A percentile compares a stretch with the other conserved stretches of the same genome.
phyloP scores from a whole-genome alignment of 805 yeast species.

The Lachancea cidri region DNA sequence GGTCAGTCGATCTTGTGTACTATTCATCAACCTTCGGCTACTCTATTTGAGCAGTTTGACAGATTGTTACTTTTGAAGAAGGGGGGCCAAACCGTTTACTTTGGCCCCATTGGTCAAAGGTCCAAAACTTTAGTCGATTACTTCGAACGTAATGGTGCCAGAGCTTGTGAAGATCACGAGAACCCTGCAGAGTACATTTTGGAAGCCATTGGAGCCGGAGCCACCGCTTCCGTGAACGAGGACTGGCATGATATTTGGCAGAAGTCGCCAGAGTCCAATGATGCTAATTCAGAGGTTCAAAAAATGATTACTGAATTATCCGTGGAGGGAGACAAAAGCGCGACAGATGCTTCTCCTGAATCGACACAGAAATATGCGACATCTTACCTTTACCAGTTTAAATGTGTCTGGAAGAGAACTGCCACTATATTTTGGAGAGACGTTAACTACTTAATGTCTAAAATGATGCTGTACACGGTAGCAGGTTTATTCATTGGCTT shows the following conservation, averaged over 20 bases:
- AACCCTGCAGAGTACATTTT: constrained; percentile 43
- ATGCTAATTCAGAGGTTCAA: constrained; percentile 29
- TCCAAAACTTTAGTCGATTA: constrained; percentile 50
- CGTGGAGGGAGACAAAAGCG: constrained; percentile 3
- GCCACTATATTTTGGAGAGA: constrained; percentile 49
- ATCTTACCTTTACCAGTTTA: constrained; percentile 42
- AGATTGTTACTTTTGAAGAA: constrained; percentile 42
- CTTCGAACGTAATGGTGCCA: constrained; percentile 63
- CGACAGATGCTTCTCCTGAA: neutral
- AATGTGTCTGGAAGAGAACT: constrained; percentile 38
- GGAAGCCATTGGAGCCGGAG: constrained; percentile 43
- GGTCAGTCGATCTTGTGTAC: constrained; percentile 53
- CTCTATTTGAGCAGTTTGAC: constrained; percentile 44
- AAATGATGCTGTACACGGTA: constrained; percentile 43
- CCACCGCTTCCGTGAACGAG: constrained; percentile 37
- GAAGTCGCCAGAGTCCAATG: constrained; percentile 34
- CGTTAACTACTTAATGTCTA: constrained; percentile 57
- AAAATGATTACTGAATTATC: constrained; percentile 25
- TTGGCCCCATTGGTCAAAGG: constrained; percentile 31
- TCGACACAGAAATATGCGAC: constrained; percentile 26
- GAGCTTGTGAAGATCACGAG: constrained; percentile 44
- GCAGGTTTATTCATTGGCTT: constrained; percentile 68
- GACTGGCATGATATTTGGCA: constrained; percentile 65
- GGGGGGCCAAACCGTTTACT: constrained; percentile 45
- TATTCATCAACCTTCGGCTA: constrained; percentile 53